phyloP scores from a whole-genome alignment of 1,284 basidiomycete species.

The Ganoderma multipileum region DNA sequence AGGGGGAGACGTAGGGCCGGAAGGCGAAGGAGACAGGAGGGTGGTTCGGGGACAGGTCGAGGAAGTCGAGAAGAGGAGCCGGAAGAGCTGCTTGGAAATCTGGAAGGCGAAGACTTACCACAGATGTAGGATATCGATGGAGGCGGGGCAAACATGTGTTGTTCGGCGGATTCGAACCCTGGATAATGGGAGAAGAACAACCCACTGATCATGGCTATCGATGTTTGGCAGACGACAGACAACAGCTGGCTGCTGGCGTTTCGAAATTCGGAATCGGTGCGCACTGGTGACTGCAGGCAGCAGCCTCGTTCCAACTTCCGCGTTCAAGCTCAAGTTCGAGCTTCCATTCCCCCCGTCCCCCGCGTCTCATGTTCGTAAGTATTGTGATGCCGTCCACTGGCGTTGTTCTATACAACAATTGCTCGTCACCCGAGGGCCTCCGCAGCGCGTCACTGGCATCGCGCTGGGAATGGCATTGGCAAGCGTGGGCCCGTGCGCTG shows the following conservation, averaged over 20 bases:
- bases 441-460: background rate
- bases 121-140: background rate
- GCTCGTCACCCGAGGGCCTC: background rate
- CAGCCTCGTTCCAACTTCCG: background rate
- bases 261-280: background rate
- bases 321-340: too few relatives aligned
- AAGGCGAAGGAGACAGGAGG: background rate
- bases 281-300: background rate
- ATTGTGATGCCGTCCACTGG: background rate
- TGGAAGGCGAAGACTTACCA: background rate
- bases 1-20: constrained; percentile 47
- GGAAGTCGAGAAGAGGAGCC: background rate
- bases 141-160: background rate
- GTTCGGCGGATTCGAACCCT: background rate
- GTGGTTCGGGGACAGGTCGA: constrained; percentile 1
- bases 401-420: too few relatives aligned
- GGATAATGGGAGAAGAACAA: background rate
- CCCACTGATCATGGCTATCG: too few relatives aligned
- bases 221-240: background rate
- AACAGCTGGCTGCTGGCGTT: background rate
- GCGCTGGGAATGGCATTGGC: background rate
- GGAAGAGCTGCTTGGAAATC: background rate
- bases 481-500: background rate
- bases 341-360: background rate
- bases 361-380: background rate